Percentiles rank a stretch among this genome's conserved stretches.
Evolutionary conservation across 2,329 filamentous ascomycete species (phyloP).

Genomic region (Colletotrichum eleusines): DNA sequence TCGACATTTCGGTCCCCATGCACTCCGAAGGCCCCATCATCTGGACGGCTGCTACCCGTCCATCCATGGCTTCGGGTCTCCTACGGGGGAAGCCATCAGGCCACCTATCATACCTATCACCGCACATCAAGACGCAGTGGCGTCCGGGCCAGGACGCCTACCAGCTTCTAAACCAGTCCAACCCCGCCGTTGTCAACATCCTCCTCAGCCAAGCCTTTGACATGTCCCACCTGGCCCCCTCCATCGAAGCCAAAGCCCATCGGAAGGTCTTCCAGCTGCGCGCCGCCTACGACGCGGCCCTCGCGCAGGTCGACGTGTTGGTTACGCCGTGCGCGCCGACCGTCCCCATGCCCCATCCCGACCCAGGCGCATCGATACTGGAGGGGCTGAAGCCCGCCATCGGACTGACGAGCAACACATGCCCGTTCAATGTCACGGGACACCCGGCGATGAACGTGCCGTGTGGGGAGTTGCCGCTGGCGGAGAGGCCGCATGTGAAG

Average conservation of each 20-base stretch:
- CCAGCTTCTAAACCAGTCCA: slow-evolving; percentile 51
- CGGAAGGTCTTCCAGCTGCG: slow-evolving; percentile 60
- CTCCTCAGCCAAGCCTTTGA: slow-evolving; percentile 49
- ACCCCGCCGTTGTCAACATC: slow-evolving; percentile 59
- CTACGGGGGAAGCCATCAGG: slow-evolving; percentile 45
- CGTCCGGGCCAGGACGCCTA: slow-evolving; percentile 45
- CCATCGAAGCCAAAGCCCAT: slow-evolving; percentile 58
- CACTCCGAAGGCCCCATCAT: slow-evolving; percentile 59
- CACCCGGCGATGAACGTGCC: slow-evolving; percentile 57
- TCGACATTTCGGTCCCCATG: slow-evolving; percentile 60
- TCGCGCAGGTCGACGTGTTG: slow-evolving; percentile 60
- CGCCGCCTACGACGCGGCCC: slow-evolving; percentile 59
- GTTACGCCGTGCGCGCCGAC: slow-evolving; percentile 61
- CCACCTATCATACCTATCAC: background rate
- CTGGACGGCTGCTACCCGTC: slow-evolving; percentile 54
- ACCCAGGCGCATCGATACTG: slow-evolving; percentile 48
- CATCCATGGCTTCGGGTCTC: slow-evolving; percentile 50
- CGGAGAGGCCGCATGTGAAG: slow-evolving; percentile 52
- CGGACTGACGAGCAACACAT: slow-evolving; percentile 59
- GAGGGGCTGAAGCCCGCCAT: slow-evolving; percentile 59
- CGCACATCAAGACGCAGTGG: slow-evolving; percentile 40
- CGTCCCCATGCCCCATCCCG: slow-evolving; percentile 57
- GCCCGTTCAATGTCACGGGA: slow-evolving; percentile 63
- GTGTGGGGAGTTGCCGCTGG: background rate
- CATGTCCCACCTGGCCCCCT: slow-evolving; percentile 16